Evolutionary conservation across 164 flowering plant species (phyloP), one percentile per base, ranked within the genome.

Genomic region (Pachysandra terminalis): DNA sequence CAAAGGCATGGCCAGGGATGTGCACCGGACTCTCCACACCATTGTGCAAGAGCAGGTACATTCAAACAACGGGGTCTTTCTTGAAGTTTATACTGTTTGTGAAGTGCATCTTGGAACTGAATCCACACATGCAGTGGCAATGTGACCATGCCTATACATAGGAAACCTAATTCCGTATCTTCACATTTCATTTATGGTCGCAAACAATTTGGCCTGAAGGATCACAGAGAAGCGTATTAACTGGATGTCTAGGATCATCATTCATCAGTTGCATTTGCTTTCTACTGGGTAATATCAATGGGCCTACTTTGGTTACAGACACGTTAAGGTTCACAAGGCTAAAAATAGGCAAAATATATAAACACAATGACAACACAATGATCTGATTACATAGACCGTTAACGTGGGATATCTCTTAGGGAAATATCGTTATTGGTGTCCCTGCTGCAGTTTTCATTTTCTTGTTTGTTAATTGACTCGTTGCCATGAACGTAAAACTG

Each of bases 1-100:
- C 74, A 96, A 96, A 82, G 96, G 99, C 85, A 96, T 96, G 99
- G 98, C 98, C 63, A 84, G 68, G 66, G 98, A 93, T 66, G 98
- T 96, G 40, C 99, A 96, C 74, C 75, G 98, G 72, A 81, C 90
- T 41, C 87, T 96, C 35, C 99, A 96, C 80, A 88, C 91, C n/a
- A 91, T 96, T 70, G 86, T 75, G 25, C 93, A 90, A 66, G 97
- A 96, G 72, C 99, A 96, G 99, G 99, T 95, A 79, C 59, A 67
- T 66, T 51, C 49, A 25, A 13, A 19, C 27, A 23, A 59, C 1
- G 63, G 19, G 25, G 25, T 9, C 19, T n/a, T n/a, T n/a, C n/a
- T n/a, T n/a, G n/a, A n/a, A n/a, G n/a, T n/a, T n/a, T n/a, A n/a
- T n/a, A n/a, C n/a, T n/a, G n/a, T n/a, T n/a, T n/a, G n/a, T n/a